Base-by-base conservation (phyloP, 2,329 filamentous ascomycete genomes). In the Beauveria bassiana region DNA sequence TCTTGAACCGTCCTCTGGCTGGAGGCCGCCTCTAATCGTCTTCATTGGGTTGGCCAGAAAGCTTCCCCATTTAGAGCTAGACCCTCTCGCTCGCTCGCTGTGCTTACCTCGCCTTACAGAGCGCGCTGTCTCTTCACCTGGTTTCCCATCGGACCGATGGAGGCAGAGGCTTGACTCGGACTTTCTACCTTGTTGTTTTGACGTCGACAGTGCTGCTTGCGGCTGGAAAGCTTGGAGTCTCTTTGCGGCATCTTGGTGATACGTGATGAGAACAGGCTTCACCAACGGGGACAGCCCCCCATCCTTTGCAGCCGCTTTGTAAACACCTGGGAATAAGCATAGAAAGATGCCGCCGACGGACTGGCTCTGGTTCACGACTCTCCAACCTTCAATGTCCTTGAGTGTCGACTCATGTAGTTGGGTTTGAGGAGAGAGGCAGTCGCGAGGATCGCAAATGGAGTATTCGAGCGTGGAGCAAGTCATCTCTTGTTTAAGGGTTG, bases 401-500 rank as follows among this genome's bases (percentile, higher is more conserved):
- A 54, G 51, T 20, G 51, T 42, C 34, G 34, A 54, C 51, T 54
- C 31, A 18, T 54, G 18, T 18, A 54, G 51, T 42, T 54, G 51
- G 31, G 31, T n/a, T 54, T 42, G 51, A 8, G 20, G 22, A 42
- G 31, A 43, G n/a, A 24, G 51, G n/a, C 10, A 10, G 51, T 16
- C 34, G 51, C 34, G 34, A 42, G 51, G 31, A 42, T 54, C 51
- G n/a, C 42, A n/a, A 42, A 54, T 42, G 42, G 51, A 42, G 31
- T 42, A 54, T 54, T 54, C 51, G 31, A 42, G 9, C 10, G 51
- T 42, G 31, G 51, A 54, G 51, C 31, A 54, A 54, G 31, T 20
- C 51, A 54, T 54, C 26, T 54, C 51, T 20, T 54, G 51, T 54
- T 54, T 54, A 42, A 54, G 51, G 51, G 16, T 34, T 42, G 51